Evolutionary conservation across 257 asterid species (phyloP).

Genomic region (Marsdenia floribunda): DNA sequence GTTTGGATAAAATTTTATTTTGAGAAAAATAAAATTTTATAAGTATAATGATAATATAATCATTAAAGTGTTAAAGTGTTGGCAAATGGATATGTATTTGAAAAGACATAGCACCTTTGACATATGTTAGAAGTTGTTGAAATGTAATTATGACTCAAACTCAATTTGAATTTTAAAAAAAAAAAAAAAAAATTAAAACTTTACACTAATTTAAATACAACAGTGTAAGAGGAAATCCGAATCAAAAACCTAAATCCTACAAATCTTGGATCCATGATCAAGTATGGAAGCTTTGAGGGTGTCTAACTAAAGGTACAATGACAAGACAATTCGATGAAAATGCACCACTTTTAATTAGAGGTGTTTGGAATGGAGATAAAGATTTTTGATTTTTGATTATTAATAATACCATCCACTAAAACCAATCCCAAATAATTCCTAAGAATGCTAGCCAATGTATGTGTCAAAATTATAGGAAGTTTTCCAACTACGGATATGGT

Average conservation of each 20-base stretch:
- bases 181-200: too few relatives aligned
- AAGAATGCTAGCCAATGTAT: neutral
- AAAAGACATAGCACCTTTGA: too few relatives aligned
- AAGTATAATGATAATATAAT: too few relatives aligned
- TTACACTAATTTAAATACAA: too few relatives aligned
- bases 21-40: too few relatives aligned
- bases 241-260: too few relatives aligned
- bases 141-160: too few relatives aligned
- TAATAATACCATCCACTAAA: neutral
- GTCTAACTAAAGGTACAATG: neutral
- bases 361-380: slow-evolving; percentile 5
- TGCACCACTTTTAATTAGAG: slow-evolving; percentile 6
- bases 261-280: neutral
- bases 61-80: too few relatives aligned
- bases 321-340: neutral
- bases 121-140: too few relatives aligned
- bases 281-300: neutral
- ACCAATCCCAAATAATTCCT: neutral
- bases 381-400: neutral
- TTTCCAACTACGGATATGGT: neutral
- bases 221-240: neutral
- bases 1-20: too few relatives aligned
- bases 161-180: too few relatives aligned
- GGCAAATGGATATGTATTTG: too few relatives aligned
- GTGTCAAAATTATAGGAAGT: neutral